Evolutionary conservation across 2,329 filamentous ascomycete genomes (phyloP).

Genomic region (Penicillium brasilianum): DNA sequence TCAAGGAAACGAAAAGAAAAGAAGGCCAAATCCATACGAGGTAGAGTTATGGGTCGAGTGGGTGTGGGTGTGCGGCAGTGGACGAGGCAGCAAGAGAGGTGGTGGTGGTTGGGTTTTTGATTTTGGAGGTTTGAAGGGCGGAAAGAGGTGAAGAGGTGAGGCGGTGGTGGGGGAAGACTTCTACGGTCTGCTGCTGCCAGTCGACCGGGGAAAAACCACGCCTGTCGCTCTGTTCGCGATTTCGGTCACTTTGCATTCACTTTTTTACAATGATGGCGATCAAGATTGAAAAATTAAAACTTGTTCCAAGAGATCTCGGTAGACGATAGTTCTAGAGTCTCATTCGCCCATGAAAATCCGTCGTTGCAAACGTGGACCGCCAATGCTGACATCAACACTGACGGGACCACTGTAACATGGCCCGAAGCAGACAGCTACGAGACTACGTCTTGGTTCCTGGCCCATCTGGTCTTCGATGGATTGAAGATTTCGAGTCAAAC

Average conservation of each 20-base stretch:
- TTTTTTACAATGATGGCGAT: not conserved
- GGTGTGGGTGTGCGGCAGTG: too few relatives aligned
- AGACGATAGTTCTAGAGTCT: not conserved
- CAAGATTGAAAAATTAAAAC: not conserved
- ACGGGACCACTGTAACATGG: slow-evolving; percentile 28
- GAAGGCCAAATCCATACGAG: not conserved
- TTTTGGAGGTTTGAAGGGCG: slow-evolving; percentile 7
- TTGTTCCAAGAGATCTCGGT: not conserved
- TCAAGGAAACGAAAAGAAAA: not conserved
- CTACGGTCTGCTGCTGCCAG: not conserved
- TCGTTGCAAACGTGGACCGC: slow-evolving; percentile 3
- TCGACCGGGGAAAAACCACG: not conserved
- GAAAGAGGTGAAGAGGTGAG: slow-evolving; percentile 24
- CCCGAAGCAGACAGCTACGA: slow-evolving; percentile 14
- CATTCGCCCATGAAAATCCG: slow-evolving; percentile 4
- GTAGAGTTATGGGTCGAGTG: too few relatives aligned
- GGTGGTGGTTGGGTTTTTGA: not conserved
- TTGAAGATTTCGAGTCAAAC: not conserved
- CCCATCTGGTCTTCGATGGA: not conserved
- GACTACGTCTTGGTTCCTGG: not conserved
- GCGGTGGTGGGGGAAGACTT: slow-evolving; percentile 25
- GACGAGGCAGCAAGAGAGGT: not conserved
- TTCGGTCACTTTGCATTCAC: not conserved
- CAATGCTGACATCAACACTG: slow-evolving; percentile 34
- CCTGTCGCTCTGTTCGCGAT: too few relatives aligned